Evolutionary conservation across 768 basidiomycete species (phyloP).

Genomic region (Strobilomyces confusus): DNA sequence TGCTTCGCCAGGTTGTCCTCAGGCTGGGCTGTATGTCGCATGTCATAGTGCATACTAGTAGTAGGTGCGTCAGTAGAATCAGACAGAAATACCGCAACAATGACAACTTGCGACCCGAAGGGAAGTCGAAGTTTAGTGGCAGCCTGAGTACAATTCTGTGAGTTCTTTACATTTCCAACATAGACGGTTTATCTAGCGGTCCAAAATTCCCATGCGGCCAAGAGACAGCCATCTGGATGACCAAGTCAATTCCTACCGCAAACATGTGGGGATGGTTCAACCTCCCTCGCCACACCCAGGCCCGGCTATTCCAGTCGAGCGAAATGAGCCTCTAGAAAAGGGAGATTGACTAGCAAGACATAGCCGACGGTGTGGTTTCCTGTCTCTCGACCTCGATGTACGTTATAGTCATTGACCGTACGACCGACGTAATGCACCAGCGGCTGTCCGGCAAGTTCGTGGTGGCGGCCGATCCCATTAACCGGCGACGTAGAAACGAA

Average conservation of each 20-base stretch:
- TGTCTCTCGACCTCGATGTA: background rate
- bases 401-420: background rate
- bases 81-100: too few species aligned
- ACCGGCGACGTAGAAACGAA: conserved; percentile 9
- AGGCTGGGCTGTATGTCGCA: too few species aligned
- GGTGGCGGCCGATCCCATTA: conserved; percentile 2
- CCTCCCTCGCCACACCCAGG: conserved; percentile 4
- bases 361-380: conserved; percentile 12
- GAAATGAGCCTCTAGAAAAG: conserved; percentile 5
- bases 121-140: too few species aligned
- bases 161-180: background rate
- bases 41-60: too few species aligned
- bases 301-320: background rate
- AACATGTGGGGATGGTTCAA: conserved; percentile 5
- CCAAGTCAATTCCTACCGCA: background rate
- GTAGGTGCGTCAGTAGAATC: too few species aligned
- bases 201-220: background rate
- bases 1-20: too few species aligned
- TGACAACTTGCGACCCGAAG: too few species aligned
- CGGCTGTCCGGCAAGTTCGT: conserved; percentile 2
- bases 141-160: too few species aligned
- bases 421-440: background rate
- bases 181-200: background rate
- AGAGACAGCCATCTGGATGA: conserved; percentile 4
- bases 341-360: conserved; percentile 2